phyloP scores from a whole-genome alignment of 2,329 filamentous ascomycete species.

The Claviceps maximensis region DNA sequence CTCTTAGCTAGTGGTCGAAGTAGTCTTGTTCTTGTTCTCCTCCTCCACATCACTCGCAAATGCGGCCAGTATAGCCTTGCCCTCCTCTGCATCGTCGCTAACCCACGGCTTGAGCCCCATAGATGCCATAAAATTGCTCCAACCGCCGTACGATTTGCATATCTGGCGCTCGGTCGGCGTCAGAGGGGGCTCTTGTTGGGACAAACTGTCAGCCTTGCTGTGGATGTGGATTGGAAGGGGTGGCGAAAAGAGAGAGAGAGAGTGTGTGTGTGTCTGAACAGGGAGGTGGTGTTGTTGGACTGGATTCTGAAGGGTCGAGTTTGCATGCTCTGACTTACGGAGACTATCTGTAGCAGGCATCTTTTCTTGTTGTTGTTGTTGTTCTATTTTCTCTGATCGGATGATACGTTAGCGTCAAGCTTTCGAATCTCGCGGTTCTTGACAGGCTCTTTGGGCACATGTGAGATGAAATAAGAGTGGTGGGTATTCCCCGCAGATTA shows the following conservation, averaged over 20 bases:
- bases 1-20: not conserved
- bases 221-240: not conserved
- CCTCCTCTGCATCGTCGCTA: not conserved
- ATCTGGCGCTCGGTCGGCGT: not conserved
- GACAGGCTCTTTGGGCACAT: not conserved
- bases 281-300: no score
- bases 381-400: not conserved
- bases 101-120: conserved; percentile 2
- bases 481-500: not conserved
- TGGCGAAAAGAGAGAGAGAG: no score
- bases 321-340: not conserved
- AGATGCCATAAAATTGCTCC: conserved; percentile 2
- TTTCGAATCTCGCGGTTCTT: no score
- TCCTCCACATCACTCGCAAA: not conserved
- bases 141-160: conserved; percentile 1
- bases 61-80: conserved; percentile 1
- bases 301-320: no score
- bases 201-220: not conserved
- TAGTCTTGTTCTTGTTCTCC: not conserved
- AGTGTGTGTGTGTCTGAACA: no score
- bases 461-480: not conserved
- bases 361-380: not conserved
- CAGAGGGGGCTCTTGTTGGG: conserved; percentile 2
- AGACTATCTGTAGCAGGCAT: not conserved
- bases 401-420: not conserved